A percentile compares a stretch with the other conserved stretches of the same genome.
These are phyloP conservation scores for Odonthalia washingtoniensis DNA, from an alignment of 31 red algal species.

Conservation along the genomic window DNA sequence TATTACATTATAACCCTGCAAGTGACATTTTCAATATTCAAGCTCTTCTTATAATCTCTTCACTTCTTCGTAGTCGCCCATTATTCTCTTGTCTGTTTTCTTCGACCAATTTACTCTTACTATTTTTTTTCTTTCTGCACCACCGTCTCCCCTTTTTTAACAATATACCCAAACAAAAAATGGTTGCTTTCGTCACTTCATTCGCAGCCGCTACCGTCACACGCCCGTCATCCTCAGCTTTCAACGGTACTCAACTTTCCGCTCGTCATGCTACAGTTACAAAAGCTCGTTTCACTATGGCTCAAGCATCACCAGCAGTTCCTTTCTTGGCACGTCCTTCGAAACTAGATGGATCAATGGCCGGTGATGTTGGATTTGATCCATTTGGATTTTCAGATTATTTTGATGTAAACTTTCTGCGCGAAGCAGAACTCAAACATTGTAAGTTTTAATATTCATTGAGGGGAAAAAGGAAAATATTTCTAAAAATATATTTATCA, in stretches of 20 bases:
- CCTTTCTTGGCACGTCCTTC: slow-evolving; percentile 52
- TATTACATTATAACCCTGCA: too few relatives aligned
- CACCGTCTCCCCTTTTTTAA: background rate
- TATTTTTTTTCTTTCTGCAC: too few relatives aligned
- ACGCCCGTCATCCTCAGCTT: slow-evolving; percentile 39
- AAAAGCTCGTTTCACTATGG: slow-evolving; percentile 42
- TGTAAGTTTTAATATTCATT: slow-evolving; percentile 44
- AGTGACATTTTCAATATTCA: too few relatives aligned
- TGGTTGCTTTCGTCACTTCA: slow-evolving; percentile 63
- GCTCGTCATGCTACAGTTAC: slow-evolving; percentile 42
- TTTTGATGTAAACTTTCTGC: slow-evolving; percentile 83
- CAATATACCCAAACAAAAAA: background rate
- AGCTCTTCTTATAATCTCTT: too few relatives aligned
- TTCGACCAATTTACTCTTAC: too few relatives aligned
- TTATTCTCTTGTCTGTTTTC: too few relatives aligned
- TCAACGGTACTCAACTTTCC: slow-evolving; percentile 36
- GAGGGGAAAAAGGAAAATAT: too few relatives aligned
- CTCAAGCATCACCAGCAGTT: slow-evolving; percentile 38
- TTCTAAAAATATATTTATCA: too few relatives aligned
- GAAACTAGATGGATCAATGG: slow-evolving; percentile 54
- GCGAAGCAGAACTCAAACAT: slow-evolving; percentile 97
- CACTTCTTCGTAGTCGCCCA: too few relatives aligned
- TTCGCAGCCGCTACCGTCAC: slow-evolving; percentile 25
- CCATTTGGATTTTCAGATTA: slow-evolving; percentile 92
- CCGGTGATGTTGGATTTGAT: slow-evolving; percentile 94